A percentile compares a stretch with the other conserved stretches of the same genome.
Evolutionary conservation across 2,329 filamentous ascomycete species (phyloP).

Genomic region (Diaporthe destruens): DNA sequence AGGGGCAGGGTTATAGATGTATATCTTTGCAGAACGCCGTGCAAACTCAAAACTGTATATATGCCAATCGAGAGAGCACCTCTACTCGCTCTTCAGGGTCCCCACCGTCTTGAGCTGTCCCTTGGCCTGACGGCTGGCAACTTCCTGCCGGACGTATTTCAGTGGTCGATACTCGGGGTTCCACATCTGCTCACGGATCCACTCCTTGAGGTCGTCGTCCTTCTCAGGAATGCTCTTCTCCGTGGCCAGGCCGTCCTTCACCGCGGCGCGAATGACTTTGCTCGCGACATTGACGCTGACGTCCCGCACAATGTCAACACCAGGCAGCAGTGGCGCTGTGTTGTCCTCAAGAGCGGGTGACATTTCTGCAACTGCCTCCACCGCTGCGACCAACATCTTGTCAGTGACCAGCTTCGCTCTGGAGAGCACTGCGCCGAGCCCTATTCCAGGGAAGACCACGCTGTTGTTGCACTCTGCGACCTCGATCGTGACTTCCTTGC

Average conservation of each 20-base stretch:
- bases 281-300: constrained; percentile 84
- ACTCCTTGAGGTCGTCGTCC: constrained; percentile 71
- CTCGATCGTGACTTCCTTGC: constrained; percentile 58
- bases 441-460: constrained; percentile 87
- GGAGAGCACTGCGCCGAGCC: constrained; percentile 80
- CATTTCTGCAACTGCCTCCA: constrained; percentile 77
- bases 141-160: constrained; percentile 64
- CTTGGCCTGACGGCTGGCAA: constrained; percentile 69
- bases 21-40: not conserved
- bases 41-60: constrained; percentile 9
- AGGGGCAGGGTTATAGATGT: not conserved
- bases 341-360: constrained; percentile 77
- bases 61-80: not conserved
- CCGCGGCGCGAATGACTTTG: constrained; percentile 78
- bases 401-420: constrained; percentile 77
- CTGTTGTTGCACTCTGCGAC: constrained; percentile 90
- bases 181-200: constrained; percentile 87
- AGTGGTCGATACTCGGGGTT: constrained; percentile 76
- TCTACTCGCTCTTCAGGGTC: constrained; percentile 48
- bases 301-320: constrained; percentile 78
- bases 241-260: constrained; percentile 76
- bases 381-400: constrained; percentile 84
- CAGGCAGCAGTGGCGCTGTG: constrained; percentile 77
- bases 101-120: constrained; percentile 67
- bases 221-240: constrained; percentile 72